A percentile compares a stretch with the other conserved stretches of the same genome.
Evolutionary conservation across 768 basidiomycete genomes (phyloP).

Genomic region (Auricularia sp.): DNA sequence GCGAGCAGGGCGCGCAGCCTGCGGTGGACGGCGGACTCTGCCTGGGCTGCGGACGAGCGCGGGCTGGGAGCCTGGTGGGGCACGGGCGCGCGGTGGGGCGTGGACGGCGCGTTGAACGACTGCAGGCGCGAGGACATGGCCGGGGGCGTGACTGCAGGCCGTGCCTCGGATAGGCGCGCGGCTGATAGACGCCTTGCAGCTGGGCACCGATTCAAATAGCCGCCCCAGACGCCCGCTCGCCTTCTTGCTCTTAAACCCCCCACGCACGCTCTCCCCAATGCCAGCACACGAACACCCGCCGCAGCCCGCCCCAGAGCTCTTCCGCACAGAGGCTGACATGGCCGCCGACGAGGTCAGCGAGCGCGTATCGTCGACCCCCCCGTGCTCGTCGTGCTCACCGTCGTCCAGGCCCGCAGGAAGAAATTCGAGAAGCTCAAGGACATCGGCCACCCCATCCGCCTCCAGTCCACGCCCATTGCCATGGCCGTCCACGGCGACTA

Average conservation of each 20-base stretch:
- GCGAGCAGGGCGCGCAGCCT: slow-evolving; percentile 58
- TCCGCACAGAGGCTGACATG: slow-evolving; percentile 66
- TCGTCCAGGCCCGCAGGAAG: slow-evolving; percentile 48
- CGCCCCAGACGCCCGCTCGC: neutral
- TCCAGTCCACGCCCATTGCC: slow-evolving; percentile 64
- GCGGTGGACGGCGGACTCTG: slow-evolving; percentile 73
- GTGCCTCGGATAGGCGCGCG: neutral
- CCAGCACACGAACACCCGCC: neutral
- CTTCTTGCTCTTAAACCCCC: neutral
- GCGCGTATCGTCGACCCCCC: neutral
- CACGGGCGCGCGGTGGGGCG: slow-evolving; percentile 59
- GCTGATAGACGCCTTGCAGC: neutral
- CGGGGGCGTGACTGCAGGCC: neutral
- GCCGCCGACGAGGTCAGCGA: slow-evolving; percentile 42
- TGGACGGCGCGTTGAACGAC: slow-evolving; percentile 73
- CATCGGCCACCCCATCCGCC: slow-evolving; percentile 68
- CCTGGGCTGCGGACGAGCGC: slow-evolving; percentile 19
- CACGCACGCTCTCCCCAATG: neutral
- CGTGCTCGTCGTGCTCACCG: slow-evolving; percentile 3
- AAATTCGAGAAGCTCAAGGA: slow-evolving; percentile 64
- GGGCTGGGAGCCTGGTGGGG: slow-evolving; percentile 35
- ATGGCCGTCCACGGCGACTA: slow-evolving; percentile 52
- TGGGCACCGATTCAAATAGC: neutral
- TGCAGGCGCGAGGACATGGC: slow-evolving; percentile 49
- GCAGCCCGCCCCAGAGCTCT: slow-evolving; percentile 20